Percentiles rank a stretch among this genome's conserved stretches.
Conservation (phyloP, 2,329 filamentous ascomycete genomes). For the Thermoascus crustaceus region DNA sequence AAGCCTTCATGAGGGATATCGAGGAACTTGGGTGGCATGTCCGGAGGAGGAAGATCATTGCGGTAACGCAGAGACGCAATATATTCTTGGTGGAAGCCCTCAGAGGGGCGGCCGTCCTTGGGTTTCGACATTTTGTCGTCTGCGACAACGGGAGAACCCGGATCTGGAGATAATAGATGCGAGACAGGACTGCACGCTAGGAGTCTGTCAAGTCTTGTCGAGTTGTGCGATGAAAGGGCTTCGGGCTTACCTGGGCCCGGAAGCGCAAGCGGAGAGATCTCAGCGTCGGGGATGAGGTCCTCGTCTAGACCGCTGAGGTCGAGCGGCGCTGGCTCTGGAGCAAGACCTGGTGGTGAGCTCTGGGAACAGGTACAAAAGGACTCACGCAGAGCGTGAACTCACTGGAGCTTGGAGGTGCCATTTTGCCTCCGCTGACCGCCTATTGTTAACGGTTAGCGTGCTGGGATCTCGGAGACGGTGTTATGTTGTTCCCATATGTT, state of each 20-base stretch:
- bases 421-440: conserved; percentile 25
- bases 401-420: conserved; percentile 11
- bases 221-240: neutral
- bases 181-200: neutral
- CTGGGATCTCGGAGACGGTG: neutral
- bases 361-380: neutral
- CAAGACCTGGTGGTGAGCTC: neutral
- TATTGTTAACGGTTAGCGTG: conserved; percentile 3
- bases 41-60: conserved; percentile 89
- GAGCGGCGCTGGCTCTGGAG: conserved; percentile 8
- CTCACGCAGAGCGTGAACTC: conserved; percentile 12
- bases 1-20: conserved; percentile 93
- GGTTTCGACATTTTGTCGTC: conserved; percentile 30
- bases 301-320: conserved; percentile 4
- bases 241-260: conserved; percentile 8
- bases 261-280: conserved; percentile 9
- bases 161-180: neutral
- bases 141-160: no score
- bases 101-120: conserved; percentile 31
- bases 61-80: conserved; percentile 92
- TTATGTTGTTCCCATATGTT: conserved; percentile 3
- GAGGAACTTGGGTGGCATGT: conserved; percentile 90
- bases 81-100: conserved; percentile 77
- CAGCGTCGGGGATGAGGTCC: conserved; percentile 5
- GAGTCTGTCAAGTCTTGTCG: neutral